These are phyloP conservation scores for Aspergillus puulaauensis DNA, from an alignment of 2,329 filamentous ascomycete genomes.

Conservation along the genomic window DNA sequence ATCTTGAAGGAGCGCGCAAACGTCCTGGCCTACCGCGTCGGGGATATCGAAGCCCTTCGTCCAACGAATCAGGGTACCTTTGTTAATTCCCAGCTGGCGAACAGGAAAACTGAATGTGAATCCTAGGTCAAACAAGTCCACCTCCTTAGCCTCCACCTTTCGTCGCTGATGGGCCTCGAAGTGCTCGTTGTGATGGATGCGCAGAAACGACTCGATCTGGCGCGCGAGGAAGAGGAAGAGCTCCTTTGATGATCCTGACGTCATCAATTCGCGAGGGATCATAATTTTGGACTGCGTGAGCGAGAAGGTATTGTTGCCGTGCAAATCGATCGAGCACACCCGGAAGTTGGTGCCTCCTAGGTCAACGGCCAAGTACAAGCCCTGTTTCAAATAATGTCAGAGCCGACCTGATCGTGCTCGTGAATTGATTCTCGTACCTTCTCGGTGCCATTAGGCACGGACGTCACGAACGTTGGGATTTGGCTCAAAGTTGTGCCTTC, in stretches of 20 bases:
- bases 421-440: slow-evolving; percentile 60
- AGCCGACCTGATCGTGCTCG: slow-evolving; percentile 7
- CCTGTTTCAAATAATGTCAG: slow-evolving; percentile 53
- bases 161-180: slow-evolving; percentile 70
- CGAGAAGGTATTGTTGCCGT: slow-evolving; percentile 93
- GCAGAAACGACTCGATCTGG: slow-evolving; percentile 86
- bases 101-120: slow-evolving; percentile 99
- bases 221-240: slow-evolving; percentile 91
- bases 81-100: slow-evolving; percentile 91
- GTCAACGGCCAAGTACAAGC: slow-evolving; percentile 93
- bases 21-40: slow-evolving; percentile 92
- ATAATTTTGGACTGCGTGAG: slow-evolving; percentile 89
- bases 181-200: slow-evolving; percentile 82
- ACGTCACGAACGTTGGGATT: slow-evolving; percentile 96
- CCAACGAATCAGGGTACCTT: slow-evolving; percentile 91
- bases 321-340: slow-evolving; percentile 90
- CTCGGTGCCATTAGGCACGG: slow-evolving; percentile 94
- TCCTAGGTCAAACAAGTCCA: slow-evolving; percentile 87
- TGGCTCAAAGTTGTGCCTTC: slow-evolving; percentile 84
- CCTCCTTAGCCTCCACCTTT: slow-evolving; percentile 59
- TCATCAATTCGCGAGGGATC: slow-evolving; percentile 88
- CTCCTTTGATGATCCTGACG: slow-evolving; percentile 78
- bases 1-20: slow-evolving; percentile 82
- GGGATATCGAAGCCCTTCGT: slow-evolving; percentile 97
- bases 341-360: slow-evolving; percentile 98